Conservation (phyloP, 2,329 filamentous ascomycete species). For the Diaporthe citriasiana region DNA sequence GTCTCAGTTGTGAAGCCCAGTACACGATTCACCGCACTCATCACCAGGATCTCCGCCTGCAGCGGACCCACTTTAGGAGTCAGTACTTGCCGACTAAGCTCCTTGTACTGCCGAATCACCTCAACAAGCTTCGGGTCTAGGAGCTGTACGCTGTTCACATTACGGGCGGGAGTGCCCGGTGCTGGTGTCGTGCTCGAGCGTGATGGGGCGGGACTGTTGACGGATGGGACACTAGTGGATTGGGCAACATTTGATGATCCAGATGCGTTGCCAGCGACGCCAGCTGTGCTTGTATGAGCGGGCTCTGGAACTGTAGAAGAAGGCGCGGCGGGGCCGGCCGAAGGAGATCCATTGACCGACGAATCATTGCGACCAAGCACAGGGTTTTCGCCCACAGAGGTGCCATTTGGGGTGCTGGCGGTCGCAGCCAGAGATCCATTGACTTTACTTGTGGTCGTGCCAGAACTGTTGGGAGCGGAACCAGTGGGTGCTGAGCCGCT, state of each 20-base stretch:
- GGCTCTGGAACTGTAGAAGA: not conserved
- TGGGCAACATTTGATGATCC: constrained; percentile 5
- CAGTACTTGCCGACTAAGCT: constrained; percentile 59
- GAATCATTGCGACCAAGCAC: not conserved
- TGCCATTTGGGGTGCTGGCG: constrained; percentile 1
- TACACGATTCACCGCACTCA: constrained; percentile 66
- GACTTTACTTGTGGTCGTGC: not conserved
- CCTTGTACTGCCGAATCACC: constrained; percentile 61
- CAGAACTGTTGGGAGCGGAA: not conserved
- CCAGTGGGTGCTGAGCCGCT: not conserved
- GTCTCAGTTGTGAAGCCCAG: constrained; percentile 62
- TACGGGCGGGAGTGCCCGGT: constrained; percentile 28
- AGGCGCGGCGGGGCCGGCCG: constrained; percentile 3
- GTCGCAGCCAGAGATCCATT: constrained; percentile 4
- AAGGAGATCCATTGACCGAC: not conserved
- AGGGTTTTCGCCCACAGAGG: not conserved
- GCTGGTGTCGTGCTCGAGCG: constrained; percentile 30
- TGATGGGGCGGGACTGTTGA: not conserved
- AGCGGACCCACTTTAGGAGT: constrained; percentile 56
- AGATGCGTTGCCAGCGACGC: not conserved
- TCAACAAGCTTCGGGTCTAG: constrained; percentile 58
- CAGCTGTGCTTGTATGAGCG: not conserved
- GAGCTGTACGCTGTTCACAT: constrained; percentile 35
- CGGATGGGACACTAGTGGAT: not conserved
- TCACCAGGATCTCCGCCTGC: constrained; percentile 61